These are phyloP conservation scores for Straminergon stramineum DNA, from an alignment of 225 moss, liverwort and hornwort genomes.

Conservation along the genomic window DNA sequence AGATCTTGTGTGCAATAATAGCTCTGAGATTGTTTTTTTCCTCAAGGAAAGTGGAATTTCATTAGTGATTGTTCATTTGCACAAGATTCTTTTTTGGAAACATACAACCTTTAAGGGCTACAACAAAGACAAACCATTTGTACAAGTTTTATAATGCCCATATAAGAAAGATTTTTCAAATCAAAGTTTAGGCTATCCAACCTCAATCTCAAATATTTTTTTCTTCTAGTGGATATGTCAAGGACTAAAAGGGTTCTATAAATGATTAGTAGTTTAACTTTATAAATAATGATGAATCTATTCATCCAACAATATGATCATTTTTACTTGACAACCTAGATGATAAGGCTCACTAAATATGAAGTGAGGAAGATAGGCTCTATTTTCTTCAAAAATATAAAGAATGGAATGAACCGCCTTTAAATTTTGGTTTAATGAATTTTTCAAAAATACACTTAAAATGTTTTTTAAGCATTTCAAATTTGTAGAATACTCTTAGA, in stretches of 20 bases:
- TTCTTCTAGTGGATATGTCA: rapidly evolving
- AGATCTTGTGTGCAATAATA: neutral
- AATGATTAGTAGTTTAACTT: no score
- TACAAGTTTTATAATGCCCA: neutral
- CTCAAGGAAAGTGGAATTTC: neutral
- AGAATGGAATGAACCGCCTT: neutral
- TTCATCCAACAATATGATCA: neutral
- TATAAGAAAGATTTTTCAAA: neutral
- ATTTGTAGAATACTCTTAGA: neutral
- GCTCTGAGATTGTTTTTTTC: no score
- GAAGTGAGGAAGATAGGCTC: rapidly evolving
- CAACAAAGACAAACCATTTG: no score
- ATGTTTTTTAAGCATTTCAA: neutral
- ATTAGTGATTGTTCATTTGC: neutral
- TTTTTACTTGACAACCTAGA: no score
- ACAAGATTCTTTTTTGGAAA: neutral
- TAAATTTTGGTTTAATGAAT: neutral
- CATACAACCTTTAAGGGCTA: no score
- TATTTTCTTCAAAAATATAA: neutral
- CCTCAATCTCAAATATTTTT: neutral
- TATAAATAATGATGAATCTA: neutral
- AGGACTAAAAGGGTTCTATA: neutral
- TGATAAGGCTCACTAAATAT: neutral
- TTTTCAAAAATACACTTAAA: neutral
- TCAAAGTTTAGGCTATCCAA: neutral